A percentile compares a stretch with the other conserved stretches of the same genome.
Conservation (phyloP, 495 filamentous ascomycete species). For the Aspergillus homomorphus region DNA sequence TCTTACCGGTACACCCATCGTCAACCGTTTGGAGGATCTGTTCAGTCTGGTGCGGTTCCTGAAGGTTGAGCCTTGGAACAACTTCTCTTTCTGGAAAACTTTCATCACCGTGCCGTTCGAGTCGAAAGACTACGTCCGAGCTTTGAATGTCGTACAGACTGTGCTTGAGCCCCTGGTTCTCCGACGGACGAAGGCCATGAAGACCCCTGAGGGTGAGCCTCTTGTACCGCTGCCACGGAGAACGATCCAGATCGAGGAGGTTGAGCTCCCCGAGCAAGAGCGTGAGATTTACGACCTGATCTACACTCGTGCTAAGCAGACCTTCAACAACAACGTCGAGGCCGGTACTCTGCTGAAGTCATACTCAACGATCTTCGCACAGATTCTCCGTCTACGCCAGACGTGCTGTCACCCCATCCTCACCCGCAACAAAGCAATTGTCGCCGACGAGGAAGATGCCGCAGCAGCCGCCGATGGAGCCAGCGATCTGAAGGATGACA, state of each 20-base stretch:
- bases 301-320: slow-evolving; percentile 73
- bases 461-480: slow-evolving; percentile 73
- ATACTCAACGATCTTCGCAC: slow-evolving; percentile 93
- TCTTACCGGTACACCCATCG: slow-evolving; percentile 93
- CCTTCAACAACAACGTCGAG: slow-evolving; percentile 81
- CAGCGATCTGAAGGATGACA: slow-evolving; percentile 86
- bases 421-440: slow-evolving; percentile 76
- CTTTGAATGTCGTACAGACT: slow-evolving; percentile 94
- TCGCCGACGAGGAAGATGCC: slow-evolving; percentile 85
- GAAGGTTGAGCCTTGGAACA: slow-evolving; percentile 93
- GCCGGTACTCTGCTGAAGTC: slow-evolving; percentile 90
- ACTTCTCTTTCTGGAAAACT: slow-evolving; percentile 98
- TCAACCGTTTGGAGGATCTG: slow-evolving; percentile 94
- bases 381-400: slow-evolving; percentile 90
- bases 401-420: slow-evolving; percentile 91
- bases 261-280: slow-evolving; percentile 80
- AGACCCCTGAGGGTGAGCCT: slow-evolving; percentile 83
- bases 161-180: slow-evolving; percentile 95
- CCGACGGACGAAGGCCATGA: slow-evolving; percentile 95
- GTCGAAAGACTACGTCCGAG: slow-evolving; percentile 86
- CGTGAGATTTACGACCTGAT: slow-evolving; percentile 90
- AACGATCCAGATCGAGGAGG: slow-evolving; percentile 74
- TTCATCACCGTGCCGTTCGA: slow-evolving; percentile 98
- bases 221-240: slow-evolving; percentile 83
- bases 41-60: slow-evolving; percentile 92